Evolutionary conservation across 805 yeast species (phyloP).

Genomic region (Saccharomycopsis microspora): DNA sequence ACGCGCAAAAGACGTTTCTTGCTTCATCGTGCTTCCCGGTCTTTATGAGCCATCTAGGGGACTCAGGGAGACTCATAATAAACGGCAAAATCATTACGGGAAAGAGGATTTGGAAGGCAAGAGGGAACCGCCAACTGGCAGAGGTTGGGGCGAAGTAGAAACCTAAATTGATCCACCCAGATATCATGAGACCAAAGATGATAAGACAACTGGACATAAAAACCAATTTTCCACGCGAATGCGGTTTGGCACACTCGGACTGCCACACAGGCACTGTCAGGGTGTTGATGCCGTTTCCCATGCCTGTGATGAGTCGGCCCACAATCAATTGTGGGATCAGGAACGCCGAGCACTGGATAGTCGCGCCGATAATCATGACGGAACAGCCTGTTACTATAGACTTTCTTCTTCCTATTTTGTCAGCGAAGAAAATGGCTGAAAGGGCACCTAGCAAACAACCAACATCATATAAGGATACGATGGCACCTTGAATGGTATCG

Average conservation of each 20-base stretch:
- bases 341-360: constrained; percentile 43
- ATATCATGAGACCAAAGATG: constrained; percentile 63
- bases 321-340: constrained; percentile 60
- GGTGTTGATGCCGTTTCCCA: constrained; percentile 68
- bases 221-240: constrained; percentile 56
- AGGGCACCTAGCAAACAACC: constrained; percentile 73
- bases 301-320: constrained; percentile 62
- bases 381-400: constrained; percentile 43
- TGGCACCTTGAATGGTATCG: constrained; percentile 55
- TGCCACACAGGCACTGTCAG: constrained; percentile 81
- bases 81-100: constrained; percentile 31
- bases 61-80: constrained; percentile 42
- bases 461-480: constrained; percentile 54
- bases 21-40: constrained; percentile 44
- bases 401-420: constrained; percentile 53
- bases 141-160: constrained; percentile 40
- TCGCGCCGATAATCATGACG: constrained; percentile 48
- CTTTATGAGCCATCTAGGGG: constrained; percentile 62
- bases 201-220: constrained; percentile 62
- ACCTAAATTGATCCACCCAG: constrained; percentile 70
- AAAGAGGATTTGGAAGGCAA: constrained; percentile 59
- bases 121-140: constrained; percentile 70
- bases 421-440: constrained; percentile 50
- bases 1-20: constrained; percentile 30
- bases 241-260: constrained; percentile 60